phyloP scores from a whole-genome alignment of 306 rosid genomes.

The Vigna angularis region DNA sequence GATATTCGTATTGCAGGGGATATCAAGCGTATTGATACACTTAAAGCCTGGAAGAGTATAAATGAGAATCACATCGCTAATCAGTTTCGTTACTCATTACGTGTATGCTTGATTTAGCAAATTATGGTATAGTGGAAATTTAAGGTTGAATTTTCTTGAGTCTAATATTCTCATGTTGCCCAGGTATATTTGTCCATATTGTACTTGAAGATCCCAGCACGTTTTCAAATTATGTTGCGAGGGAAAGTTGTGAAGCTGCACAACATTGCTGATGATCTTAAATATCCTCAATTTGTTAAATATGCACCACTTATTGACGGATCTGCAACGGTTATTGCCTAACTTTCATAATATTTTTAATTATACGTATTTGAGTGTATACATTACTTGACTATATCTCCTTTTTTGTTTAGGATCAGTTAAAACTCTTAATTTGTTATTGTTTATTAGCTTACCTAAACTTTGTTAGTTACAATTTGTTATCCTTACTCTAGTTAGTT shows the following conservation, averaged over 20 bases:
- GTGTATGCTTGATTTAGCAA: slow-evolving; percentile 62
- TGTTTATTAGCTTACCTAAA: too few species aligned
- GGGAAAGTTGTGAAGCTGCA: slow-evolving; percentile 76
- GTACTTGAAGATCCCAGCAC: slow-evolving; percentile 73
- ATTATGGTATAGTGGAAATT: slow-evolving; percentile 21
- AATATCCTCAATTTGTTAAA: slow-evolving; percentile 65
- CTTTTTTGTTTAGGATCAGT: too few species aligned
- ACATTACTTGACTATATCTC: too few species aligned
- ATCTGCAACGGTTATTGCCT: slow-evolving; percentile 59
- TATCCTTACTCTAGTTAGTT: too few species aligned
- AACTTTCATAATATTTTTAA: slow-evolving; percentile 28
- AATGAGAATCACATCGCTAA: slow-evolving; percentile 84
- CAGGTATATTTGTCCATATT: slow-evolving; percentile 93
- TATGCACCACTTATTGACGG: slow-evolving; percentile 74
- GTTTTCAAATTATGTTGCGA: slow-evolving; percentile 73
- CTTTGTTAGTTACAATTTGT: too few species aligned
- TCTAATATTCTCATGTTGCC: slow-evolving; percentile 43
- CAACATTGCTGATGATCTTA: slow-evolving; percentile 83
- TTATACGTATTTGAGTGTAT: neutral
- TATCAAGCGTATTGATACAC: slow-evolving; percentile 47
- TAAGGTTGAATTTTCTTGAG: slow-evolving; percentile 22
- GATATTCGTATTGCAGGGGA: slow-evolving; percentile 81
- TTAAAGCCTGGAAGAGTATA: slow-evolving; percentile 42
- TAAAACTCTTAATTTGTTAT: too few species aligned
- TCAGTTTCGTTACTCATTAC: slow-evolving; percentile 73